Conservation (phyloP, 306 rosid genomes). For the Acacia crassicarpa region DNA sequence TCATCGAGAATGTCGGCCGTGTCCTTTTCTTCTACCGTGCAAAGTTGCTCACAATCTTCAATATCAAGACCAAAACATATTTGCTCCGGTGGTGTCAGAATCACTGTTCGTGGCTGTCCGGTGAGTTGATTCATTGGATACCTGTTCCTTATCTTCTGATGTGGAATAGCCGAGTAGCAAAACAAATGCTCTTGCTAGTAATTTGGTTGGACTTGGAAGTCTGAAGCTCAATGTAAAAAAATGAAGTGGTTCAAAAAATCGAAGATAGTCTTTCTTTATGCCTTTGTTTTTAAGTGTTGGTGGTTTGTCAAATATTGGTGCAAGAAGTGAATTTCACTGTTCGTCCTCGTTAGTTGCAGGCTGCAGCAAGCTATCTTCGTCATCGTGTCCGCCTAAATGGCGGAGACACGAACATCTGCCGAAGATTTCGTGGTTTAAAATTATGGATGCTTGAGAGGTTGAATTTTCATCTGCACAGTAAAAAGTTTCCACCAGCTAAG, state of each 20-base stretch:
- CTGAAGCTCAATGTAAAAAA: not conserved
- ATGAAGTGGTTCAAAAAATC: not conserved
- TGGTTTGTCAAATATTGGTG: not conserved
- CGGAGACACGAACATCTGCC: conserved; percentile 52
- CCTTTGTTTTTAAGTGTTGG: not conserved
- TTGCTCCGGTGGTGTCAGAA: conserved; percentile 34
- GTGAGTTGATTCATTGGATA: conserved; percentile 36
- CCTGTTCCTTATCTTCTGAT: not conserved
- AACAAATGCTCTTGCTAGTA: not conserved
- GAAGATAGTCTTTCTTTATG: not conserved
- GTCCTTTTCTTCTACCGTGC: conserved; percentile 39
- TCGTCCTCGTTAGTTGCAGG: conserved; percentile 37
- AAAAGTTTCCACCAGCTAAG: conserved; percentile 36
- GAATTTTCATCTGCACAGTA: conserved; percentile 26
- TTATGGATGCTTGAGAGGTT: conserved; percentile 61
- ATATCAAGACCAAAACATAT: conserved; percentile 26
- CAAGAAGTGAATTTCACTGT: not conserved
- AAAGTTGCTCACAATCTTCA: conserved; percentile 36
- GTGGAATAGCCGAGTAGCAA: not conserved
- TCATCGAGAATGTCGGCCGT: conserved; percentile 43
- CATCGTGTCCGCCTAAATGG: conserved; percentile 37
- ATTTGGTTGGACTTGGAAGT: not conserved
- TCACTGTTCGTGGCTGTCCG: conserved; percentile 29
- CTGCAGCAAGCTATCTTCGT: conserved; percentile 37
- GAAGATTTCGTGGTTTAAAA: conserved; percentile 57